phyloP scores from a whole-genome alignment of 371 early-diverging fungal genomes.

The Encephalitozoon cuniculi region DNA sequence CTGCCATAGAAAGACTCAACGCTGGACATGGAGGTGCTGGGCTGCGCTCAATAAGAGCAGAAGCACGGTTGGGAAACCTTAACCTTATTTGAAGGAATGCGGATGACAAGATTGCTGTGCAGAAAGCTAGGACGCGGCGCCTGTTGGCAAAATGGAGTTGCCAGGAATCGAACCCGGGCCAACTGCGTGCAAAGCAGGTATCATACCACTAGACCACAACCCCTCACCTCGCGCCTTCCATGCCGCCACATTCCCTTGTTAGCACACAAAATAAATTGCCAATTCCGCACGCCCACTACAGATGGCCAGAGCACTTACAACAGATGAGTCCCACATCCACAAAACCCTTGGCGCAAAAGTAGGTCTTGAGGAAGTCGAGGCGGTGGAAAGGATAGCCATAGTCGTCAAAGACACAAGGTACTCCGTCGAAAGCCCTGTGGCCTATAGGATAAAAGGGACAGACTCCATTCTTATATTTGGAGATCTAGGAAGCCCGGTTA shows the following conservation, averaged over 20 bases:
- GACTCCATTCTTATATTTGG: conserved; percentile 14
- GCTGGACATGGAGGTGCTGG: neutral
- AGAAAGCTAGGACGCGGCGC: neutral
- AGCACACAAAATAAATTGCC: neutral
- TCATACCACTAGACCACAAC: conserved; percentile 38
- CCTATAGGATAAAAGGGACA: conserved; percentile 19
- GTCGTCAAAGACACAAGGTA: neutral
- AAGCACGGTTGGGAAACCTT: too few relatives aligned
- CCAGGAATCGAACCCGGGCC: conserved; percentile 46
- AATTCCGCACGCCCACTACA: neutral
- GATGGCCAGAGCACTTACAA: neutral
- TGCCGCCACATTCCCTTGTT: neutral
- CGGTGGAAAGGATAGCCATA: neutral
- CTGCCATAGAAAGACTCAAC: conserved; percentile 35
- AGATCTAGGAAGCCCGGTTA: neutral
- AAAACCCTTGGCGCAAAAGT: neutral
- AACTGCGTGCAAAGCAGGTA: conserved; percentile 44
- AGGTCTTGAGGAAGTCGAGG: neutral
- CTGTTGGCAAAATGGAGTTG: conserved; percentile 27
- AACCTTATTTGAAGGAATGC: neutral
- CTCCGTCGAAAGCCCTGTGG: neutral
- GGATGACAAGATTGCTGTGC: neutral
- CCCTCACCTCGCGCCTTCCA: neutral
- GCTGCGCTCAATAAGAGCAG: too few relatives aligned
- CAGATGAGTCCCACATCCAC: neutral